phyloP scores from a whole-genome alignment of 2,329 filamentous ascomycete species.

The Aotearoamyces nothofagi region DNA sequence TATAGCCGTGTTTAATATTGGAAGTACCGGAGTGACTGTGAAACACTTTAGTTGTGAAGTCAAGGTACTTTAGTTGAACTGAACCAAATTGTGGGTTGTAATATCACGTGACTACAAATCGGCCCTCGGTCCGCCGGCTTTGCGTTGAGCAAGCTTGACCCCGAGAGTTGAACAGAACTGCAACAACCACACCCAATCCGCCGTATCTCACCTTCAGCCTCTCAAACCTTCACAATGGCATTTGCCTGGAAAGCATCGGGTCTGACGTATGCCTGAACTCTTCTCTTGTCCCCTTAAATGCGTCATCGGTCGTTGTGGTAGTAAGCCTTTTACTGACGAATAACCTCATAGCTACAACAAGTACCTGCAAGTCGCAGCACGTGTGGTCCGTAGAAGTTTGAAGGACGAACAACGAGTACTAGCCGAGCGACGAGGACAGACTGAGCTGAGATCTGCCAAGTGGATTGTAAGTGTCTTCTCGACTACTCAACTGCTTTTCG shows the following conservation, averaged over 20 bases:
- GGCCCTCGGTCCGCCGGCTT: no score
- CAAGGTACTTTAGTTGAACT: no score
- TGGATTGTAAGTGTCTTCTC: conserved; percentile 65
- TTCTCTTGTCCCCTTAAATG: background rate
- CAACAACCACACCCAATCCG: background rate
- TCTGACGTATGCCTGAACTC: conserved; percentile 36
- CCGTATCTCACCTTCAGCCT: no score
- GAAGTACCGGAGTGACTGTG: no score
- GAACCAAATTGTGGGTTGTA: no score
- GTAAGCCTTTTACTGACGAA: conserved; percentile 16
- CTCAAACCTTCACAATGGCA: conserved; percentile 44
- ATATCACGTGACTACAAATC: no score
- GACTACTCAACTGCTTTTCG: background rate
- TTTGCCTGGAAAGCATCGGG: conserved; percentile 98
- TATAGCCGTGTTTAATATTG: no score
- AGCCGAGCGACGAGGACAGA: conserved; percentile 81
- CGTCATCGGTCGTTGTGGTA: conserved; percentile 10
- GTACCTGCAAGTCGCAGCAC: conserved; percentile 90
- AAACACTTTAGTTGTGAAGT: no score
- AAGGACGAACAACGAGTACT: conserved; percentile 84
- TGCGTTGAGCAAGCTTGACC: no score
- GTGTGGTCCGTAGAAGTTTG: conserved; percentile 87
- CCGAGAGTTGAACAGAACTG: no score
- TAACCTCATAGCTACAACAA: conserved; percentile 81
- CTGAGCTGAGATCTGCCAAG: conserved; percentile 81